A percentile compares a stretch with the other conserved stretches of the same genome.
Conservation (phyloP, 345 rosid genomes). For the Citrus australasica region DNA sequence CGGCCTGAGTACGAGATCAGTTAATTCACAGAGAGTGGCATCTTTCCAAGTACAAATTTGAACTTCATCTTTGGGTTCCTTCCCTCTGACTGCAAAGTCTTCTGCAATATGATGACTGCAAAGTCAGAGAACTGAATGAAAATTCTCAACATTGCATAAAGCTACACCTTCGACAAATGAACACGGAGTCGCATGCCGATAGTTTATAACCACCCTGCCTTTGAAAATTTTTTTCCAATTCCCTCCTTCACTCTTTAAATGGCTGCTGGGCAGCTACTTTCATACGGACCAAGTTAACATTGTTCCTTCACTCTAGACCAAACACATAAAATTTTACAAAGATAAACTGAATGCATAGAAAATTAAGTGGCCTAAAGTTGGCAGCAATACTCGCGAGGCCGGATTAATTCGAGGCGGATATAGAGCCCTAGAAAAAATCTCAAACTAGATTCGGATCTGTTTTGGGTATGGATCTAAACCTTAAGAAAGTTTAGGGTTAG, state of each 20-base stretch:
- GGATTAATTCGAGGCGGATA: too few relatives aligned
- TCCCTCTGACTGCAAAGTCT: conserved; percentile 90
- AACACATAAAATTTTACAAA: not conserved
- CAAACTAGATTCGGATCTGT: too few relatives aligned
- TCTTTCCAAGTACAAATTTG: conserved; percentile 97
- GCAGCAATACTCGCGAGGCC: too few relatives aligned
- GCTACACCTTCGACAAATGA: not conserved
- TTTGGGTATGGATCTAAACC: rapidly evolving
- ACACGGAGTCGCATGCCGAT: not conserved
- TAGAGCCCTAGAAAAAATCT: too few relatives aligned
- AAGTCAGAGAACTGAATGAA: not conserved
- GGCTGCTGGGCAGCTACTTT: not conserved
- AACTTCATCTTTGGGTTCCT: conserved; percentile 95
- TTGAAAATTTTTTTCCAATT: not conserved
- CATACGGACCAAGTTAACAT: not conserved
- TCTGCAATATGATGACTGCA: conserved; percentile 62
- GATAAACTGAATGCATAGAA: not conserved
- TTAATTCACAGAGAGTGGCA: conserved; percentile 84
- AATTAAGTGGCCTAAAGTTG: too few relatives aligned
- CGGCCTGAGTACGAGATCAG: conserved; percentile 31
- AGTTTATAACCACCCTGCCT: not conserved
- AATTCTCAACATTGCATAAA: not conserved
- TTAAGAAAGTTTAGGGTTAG: rapidly evolving
- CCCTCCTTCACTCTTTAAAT: not conserved
- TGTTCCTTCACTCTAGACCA: not conserved